A percentile compares a stretch with the other conserved stretches of the same genome.
Conservation (phyloP, 2,329 filamentous ascomycete species). For the Fusarium ambrosium region DNA sequence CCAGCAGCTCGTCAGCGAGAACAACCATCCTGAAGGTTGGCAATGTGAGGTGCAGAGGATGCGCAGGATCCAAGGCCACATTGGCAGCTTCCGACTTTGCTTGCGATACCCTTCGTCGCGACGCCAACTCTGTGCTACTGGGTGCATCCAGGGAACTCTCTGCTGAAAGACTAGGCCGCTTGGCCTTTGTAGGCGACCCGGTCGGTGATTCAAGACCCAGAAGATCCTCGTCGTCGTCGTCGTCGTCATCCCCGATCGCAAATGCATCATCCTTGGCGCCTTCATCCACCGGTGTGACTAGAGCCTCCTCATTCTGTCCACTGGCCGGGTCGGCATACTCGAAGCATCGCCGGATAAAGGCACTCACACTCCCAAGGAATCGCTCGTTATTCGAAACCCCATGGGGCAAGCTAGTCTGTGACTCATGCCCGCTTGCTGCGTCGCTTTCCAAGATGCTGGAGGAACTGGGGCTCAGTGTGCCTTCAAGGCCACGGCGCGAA, state of each 20-base stretch:
- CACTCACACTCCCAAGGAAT: constrained; percentile 92
- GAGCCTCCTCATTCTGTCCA: constrained; percentile 61
- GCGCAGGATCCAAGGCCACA: constrained; percentile 89
- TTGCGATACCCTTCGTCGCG: constrained; percentile 65
- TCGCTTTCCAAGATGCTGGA: constrained; percentile 66
- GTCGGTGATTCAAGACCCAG: constrained; percentile 68
- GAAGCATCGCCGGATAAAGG: constrained; percentile 96
- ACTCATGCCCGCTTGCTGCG: constrained; percentile 47
- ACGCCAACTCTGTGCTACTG: constrained; percentile 29
- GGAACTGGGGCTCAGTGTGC: constrained; percentile 75
- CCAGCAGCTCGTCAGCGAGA: constrained; percentile 92
- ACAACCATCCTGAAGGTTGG: constrained; percentile 99
- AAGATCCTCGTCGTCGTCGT: constrained; percentile 74
- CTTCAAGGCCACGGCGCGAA: constrained; percentile 87
- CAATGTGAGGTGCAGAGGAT: constrained; percentile 94
- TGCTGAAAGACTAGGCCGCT: constrained; percentile 58
- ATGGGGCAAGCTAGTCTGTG: constrained; percentile 56
- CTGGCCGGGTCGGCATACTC: constrained; percentile 94
- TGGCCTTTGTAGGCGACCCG: constrained; percentile 57
- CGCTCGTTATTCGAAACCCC: constrained; percentile 82
- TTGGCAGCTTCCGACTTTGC: constrained; percentile 85
- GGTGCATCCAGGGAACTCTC: constrained; percentile 46
- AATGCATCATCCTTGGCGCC: constrained; percentile 67
- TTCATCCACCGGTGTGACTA: constrained; percentile 37
- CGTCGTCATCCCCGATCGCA: constrained; percentile 81